These are phyloP conservation scores for Yamadazyma ubonensis DNA, from an alignment of 805 yeast species.

Conservation along the genomic window DNA sequence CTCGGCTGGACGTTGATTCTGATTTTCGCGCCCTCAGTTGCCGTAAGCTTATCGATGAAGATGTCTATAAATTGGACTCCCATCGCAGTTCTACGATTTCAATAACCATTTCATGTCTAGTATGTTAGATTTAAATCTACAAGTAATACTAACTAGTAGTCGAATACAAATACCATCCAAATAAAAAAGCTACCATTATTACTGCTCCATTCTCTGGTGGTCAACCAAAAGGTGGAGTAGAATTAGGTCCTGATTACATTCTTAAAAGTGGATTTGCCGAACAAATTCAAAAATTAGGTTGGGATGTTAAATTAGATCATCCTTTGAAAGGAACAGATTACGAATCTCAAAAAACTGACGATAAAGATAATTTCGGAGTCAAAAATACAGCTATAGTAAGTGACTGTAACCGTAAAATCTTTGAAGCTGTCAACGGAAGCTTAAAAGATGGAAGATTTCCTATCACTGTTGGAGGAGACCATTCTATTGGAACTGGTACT, in stretches of 20 bases:
- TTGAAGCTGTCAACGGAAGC: constrained; percentile 55
- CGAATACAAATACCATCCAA: constrained; percentile 53
- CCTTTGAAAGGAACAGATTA: constrained; percentile 54
- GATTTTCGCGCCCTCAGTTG: neutral
- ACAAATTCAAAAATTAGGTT: constrained; percentile 67
- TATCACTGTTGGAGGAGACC: constrained; percentile 93
- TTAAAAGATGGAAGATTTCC: constrained; percentile 57
- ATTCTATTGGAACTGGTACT: constrained; percentile 92
- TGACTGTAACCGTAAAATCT: constrained; percentile 63
- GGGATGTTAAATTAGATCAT: constrained; percentile 55
- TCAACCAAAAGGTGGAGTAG: constrained; percentile 92
- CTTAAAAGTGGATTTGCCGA: constrained; percentile 66
- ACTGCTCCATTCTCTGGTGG: constrained; percentile 96
- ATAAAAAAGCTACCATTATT: constrained; percentile 63
- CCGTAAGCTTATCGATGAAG: neutral
- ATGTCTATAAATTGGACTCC: constrained; percentile 2
- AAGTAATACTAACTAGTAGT: constrained; percentile 21
- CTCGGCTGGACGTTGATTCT: no score
- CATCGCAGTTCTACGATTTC: neutral
- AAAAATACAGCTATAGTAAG: constrained; percentile 80
- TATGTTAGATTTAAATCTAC: no score
- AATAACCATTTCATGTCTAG: constrained; percentile 4
- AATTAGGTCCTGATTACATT: constrained; percentile 84
- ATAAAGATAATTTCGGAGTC: constrained; percentile 49
- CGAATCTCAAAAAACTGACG: constrained; percentile 43